Evolutionary conservation across 208 protist species (phyloP), one percentile per base, ranked within the genome.

Genomic region (Wallacemonas rigidus): DNA sequence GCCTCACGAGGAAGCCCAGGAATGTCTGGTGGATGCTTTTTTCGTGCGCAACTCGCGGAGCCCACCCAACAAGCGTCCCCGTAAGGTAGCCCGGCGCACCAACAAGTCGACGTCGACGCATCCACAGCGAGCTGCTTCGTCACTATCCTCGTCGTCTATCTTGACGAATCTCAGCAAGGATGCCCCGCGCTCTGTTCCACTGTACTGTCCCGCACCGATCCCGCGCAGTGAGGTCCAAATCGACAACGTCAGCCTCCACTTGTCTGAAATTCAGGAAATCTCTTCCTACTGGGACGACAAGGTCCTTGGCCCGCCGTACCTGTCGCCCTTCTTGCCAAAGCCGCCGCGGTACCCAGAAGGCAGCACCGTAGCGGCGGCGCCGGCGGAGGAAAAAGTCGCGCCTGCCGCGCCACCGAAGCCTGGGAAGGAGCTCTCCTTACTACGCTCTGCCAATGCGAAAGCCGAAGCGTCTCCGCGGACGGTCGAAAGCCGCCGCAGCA

Each of bases 251-350:
- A 79, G 75, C 55, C 5, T 65, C 45, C 53, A 79, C 64, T 60
- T 50, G 8, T 79, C 75, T 3, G 60, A 65, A 39, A 60, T 68
- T 48, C 54, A 58, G 11, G 70, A 74, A 43, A 57, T 79, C 41
- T 79, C 75, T 12, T 67, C 58, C 36, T 39, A 26, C 47, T 79
- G 75, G 75, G 75, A 79, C 9, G 75, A 79, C 60, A 69, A 53
- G 62, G 55, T 44, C 14, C 69, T 79, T 3, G 75, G 75, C 41
- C 63, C 68, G 2, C 14, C 14, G 2, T 50, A 50, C 4, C 54
- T 53, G 26, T 62, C 26, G 2, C 75, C 69, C 0, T 79, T 78
- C 41, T n/a, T 62, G 12, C n/a, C 3, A 51, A 58, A 77, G 47
- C 43, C 17, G 14, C 71, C 61, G 12, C 56, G 53, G 38, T 43